Evolutionary conservation across 305 asterid species (phyloP).

Genomic region (Ajuga reptans): DNA sequence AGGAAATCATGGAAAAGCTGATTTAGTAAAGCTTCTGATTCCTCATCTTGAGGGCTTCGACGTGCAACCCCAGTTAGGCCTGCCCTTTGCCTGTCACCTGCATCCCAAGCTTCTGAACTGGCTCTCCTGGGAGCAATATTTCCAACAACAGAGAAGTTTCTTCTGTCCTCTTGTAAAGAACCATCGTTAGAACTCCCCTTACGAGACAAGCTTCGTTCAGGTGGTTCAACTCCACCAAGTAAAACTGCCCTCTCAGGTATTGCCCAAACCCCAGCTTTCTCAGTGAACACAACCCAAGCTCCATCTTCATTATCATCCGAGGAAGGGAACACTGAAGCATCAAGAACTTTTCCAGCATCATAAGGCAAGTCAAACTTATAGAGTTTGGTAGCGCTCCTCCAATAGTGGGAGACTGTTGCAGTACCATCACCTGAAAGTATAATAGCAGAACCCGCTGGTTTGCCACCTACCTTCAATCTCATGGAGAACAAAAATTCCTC

Average conservation of each 20-base stretch:
- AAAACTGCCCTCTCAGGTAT: constrained; percentile 90
- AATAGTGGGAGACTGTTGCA: constrained; percentile 88
- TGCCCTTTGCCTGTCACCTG: constrained; percentile 59
- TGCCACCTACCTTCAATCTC: constrained; percentile 81
- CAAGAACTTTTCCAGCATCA: constrained; percentile 93
- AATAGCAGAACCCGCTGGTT: constrained; percentile 79
- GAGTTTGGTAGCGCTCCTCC: constrained; percentile 74
- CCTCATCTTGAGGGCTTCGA: constrained; percentile 76
- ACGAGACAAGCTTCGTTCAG: constrained; percentile 87
- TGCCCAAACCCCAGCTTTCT: constrained; percentile 95
- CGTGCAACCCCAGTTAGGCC: constrained; percentile 54
- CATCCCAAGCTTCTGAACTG: constrained; percentile 76
- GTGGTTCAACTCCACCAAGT: constrained; percentile 91
- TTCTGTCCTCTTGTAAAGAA: constrained; percentile 55
- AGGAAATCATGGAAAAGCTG: constrained; percentile 80
- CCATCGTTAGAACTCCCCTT: constrained; percentile 84
- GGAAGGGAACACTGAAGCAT: constrained; percentile 76
- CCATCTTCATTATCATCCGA: constrained; percentile 66
- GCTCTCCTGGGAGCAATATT: constrained; percentile 74
- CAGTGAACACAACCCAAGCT: constrained; percentile 90
- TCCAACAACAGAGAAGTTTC: constrained; percentile 45
- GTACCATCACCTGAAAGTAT: constrained; percentile 94
- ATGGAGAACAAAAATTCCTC: constrained; percentile 81
- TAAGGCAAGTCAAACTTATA: constrained; percentile 87
- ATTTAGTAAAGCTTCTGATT: constrained; percentile 76